Evolutionary conservation across 169 alveolate species (phyloP), one percentile per base, ranked within the genome.

Genomic region (Plasmodium billcollinsi): DNA sequence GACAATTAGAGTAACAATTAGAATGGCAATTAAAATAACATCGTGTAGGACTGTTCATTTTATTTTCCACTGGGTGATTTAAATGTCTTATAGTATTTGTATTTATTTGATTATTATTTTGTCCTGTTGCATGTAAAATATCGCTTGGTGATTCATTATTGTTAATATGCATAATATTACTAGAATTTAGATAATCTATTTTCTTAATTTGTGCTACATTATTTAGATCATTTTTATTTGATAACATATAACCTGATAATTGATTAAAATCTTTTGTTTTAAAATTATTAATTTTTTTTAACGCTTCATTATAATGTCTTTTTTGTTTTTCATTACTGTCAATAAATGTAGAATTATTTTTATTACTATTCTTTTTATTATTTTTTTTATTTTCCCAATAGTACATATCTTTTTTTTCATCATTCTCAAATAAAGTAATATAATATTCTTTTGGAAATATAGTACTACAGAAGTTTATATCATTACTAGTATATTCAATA

Each of bases 341-440:
- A 3, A 54, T 9, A 29, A 29, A 0, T 3, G 43, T 29, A 9
- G n/a, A 69, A 3, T 47, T 39, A 4, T 1, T 59, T 47, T 69
- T 83, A 11, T 83, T 83, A 11, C 21, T 18, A 20, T 45, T 72
- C 12, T 24, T 67, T 70, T 78, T 78, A 14, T 83, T 83, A 8
- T 47, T 62, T 52, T 58, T 83, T 54, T 70, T 67, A 12, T 49
- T 72, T 20, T 83, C 78, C 73, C 80, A 50, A 26, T 69, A 67
- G 21, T 70, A 69, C 3, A 80, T 58, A 54, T 83, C 73, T 45
- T 83, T 83, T 18, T 83, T 83, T 33, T 83, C 91, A 33, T 83
- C 91, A 69, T 83, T 83, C 12, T 83, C 91, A 29, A 83, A 83
- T n/a, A 83, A 43, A 9, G 85, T 83, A 39, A 83, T 69, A 69